phyloP scores from a whole-genome alignment of 768 basidiomycete species.

The Naematelia encephala region DNA sequence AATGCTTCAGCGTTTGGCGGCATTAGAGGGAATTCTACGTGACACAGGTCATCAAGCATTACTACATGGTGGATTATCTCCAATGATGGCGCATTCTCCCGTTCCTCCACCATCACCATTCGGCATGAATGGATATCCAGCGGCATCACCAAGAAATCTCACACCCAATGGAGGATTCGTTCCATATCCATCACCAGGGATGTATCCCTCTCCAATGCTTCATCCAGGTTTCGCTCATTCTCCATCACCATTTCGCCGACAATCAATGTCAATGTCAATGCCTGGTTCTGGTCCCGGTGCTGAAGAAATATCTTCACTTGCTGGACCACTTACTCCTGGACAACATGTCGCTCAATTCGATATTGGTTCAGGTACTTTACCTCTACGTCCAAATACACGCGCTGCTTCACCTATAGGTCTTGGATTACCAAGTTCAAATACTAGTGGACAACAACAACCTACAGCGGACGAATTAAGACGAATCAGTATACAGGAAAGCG shows the following conservation, averaged over 20 bases:
- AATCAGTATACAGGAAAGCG: slow-evolving; percentile 18
- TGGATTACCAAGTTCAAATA: slow-evolving; percentile 2
- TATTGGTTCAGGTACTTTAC: neutral
- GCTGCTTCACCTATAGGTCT: slow-evolving; percentile 21
- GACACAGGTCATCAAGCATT: neutral
- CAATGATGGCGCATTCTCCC: slow-evolving; percentile 3
- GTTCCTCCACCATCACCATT: slow-evolving; percentile 13
- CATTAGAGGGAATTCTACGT: slow-evolving; percentile 10
- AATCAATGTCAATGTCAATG: neutral
- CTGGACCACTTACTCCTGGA: slow-evolving; percentile 33
- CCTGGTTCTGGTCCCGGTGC: neutral
- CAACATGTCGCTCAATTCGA: neutral
- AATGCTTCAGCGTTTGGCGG: slow-evolving; percentile 6
- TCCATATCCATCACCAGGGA: slow-evolving; percentile 32
- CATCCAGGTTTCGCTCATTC: slow-evolving; percentile 23
- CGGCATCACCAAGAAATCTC: slow-evolving; percentile 7
- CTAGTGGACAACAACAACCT: neutral
- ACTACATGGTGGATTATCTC: neutral
- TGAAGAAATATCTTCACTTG: slow-evolving; percentile 5
- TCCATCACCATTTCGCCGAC: slow-evolving; percentile 14
- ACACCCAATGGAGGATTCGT: slow-evolving; percentile 10
- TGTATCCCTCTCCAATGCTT: slow-evolving; percentile 34
- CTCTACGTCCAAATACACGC: slow-evolving; percentile 3
- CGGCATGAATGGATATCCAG: neutral
- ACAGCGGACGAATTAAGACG: slow-evolving; percentile 14